phyloP scores from a whole-genome alignment of 1,284 basidiomycete genomes.

The Lentinus polychrous region DNA sequence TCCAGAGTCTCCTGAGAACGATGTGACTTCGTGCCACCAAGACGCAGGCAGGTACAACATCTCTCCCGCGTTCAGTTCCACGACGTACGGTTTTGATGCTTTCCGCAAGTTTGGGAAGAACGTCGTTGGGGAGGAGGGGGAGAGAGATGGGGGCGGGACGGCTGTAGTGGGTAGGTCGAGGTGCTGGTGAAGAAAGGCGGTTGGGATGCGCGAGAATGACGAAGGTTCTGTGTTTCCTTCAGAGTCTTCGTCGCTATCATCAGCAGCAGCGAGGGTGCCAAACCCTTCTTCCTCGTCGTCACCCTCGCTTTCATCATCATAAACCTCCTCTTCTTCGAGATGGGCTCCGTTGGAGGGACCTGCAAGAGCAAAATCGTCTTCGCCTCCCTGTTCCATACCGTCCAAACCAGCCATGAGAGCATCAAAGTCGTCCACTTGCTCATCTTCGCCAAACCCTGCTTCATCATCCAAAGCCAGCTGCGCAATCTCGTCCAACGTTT shows the following conservation, averaged over 20 bases:
- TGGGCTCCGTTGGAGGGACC: slow-evolving; percentile 11
- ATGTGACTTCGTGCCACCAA: slow-evolving; percentile 31
- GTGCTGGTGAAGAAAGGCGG: slow-evolving; percentile 22
- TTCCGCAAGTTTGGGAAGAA: slow-evolving; percentile 19
- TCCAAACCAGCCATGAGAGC: slow-evolving; percentile 16
- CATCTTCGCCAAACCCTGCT: slow-evolving; percentile 16
- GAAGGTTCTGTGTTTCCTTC: slow-evolving; percentile 18
- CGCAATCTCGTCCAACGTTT: slow-evolving; percentile 22
- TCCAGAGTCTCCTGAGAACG: slow-evolving; percentile 15
- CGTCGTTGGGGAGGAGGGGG: slow-evolving; percentile 5
- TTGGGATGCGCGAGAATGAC: slow-evolving; percentile 27
- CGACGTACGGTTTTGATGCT: slow-evolving; percentile 22
- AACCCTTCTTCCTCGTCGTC: slow-evolving; percentile 7
- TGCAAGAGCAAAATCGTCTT: slow-evolving; percentile 1
- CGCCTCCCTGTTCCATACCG: slow-evolving; percentile 7
- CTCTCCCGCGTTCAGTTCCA: slow-evolving; percentile 25
- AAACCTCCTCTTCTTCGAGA: slow-evolving; percentile 10
- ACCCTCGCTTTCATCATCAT: slow-evolving; percentile 10
- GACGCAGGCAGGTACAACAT: slow-evolving; percentile 29
- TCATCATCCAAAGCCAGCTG: slow-evolving; percentile 19
- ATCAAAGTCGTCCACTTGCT: slow-evolving; percentile 18
- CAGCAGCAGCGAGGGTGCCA: neutral
- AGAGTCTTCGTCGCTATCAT: slow-evolving; percentile 6
- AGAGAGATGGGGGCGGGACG: slow-evolving; percentile 11
- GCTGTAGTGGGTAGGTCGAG: slow-evolving; percentile 25